Percentiles rank a stretch among this genome's conserved stretches.
Evolutionary conservation across 306 rosid genomes (phyloP).

Genomic region (Alnus rubra): DNA sequence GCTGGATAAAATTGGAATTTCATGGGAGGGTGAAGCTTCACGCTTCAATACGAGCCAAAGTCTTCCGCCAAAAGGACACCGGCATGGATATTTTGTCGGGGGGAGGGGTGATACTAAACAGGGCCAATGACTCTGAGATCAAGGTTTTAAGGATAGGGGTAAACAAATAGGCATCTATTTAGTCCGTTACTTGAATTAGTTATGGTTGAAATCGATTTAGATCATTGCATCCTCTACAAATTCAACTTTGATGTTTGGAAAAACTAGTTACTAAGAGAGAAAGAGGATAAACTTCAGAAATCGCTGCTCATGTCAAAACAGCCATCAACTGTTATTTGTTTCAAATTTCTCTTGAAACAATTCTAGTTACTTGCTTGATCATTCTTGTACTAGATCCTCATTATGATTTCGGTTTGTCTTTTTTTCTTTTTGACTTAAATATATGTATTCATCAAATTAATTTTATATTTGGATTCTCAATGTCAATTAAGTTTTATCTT

Average conservation of each 20-base stretch:
- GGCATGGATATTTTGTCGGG: too few relatives aligned
- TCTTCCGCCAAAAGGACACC: too few relatives aligned
- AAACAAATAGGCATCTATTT: background rate
- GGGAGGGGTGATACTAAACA: too few relatives aligned
- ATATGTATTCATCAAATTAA: background rate
- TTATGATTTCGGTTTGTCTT: background rate
- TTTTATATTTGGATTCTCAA: background rate
- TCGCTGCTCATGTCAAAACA: background rate
- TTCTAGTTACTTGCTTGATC: background rate
- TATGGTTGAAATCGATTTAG: constrained; percentile 10
- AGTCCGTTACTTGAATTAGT: background rate
- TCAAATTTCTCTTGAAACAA: background rate
- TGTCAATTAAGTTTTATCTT: background rate
- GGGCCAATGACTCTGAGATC: background rate
- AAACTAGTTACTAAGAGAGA: background rate
- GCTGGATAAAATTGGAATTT: too few relatives aligned
- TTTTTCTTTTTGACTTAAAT: background rate
- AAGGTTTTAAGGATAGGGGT: background rate
- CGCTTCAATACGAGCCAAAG: too few relatives aligned
- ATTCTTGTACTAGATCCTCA: background rate
- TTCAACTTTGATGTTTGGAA: constrained; percentile 22
- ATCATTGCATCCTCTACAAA: background rate
- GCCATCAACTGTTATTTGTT: background rate
- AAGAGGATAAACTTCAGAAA: background rate
- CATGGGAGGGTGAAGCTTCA: too few relatives aligned